Evolutionary conservation across 495 filamentous ascomycete genomes (phyloP).

Genomic region (Trichoderma asperelloides): DNA sequence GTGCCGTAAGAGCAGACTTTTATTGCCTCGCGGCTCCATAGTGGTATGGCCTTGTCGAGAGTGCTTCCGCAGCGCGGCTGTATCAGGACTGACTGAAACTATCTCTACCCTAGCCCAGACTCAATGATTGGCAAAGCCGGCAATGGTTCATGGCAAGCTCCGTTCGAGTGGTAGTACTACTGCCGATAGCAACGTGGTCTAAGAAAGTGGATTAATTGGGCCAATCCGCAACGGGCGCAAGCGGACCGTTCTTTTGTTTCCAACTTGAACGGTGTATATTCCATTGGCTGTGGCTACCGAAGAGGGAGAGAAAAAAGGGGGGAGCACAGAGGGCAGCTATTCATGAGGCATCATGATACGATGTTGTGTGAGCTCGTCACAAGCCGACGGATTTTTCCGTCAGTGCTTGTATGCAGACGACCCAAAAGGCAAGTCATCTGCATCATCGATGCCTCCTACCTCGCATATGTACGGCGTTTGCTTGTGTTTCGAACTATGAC

Average conservation of each 20-base stretch:
- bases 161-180: too few species aligned
- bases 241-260: not conserved
- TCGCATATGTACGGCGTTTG: too few species aligned
- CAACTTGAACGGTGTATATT: not conserved
- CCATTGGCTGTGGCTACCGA: not conserved
- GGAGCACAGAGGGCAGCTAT: not conserved
- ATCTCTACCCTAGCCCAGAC: not conserved
- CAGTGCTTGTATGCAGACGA: not conserved
- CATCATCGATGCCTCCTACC: not conserved
- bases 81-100: not conserved
- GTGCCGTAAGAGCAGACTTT: too few species aligned
- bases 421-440: not conserved
- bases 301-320: not conserved
- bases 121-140: not conserved
- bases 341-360: not conserved
- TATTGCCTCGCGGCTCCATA: too few species aligned
- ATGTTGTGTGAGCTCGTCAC: not conserved
- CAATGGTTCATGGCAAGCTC: not conserved
- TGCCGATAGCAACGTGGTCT: not conserved
- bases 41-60: not conserved
- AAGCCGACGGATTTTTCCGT: not conserved
- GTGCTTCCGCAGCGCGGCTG: not conserved
- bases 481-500: not conserved
- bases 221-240: not conserved
- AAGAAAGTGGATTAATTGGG: not conserved